These are phyloP conservation scores for Musa acuminata DNA, from an alignment of 176 grass and related monocot genomes.

Conservation along the genomic window DNA sequence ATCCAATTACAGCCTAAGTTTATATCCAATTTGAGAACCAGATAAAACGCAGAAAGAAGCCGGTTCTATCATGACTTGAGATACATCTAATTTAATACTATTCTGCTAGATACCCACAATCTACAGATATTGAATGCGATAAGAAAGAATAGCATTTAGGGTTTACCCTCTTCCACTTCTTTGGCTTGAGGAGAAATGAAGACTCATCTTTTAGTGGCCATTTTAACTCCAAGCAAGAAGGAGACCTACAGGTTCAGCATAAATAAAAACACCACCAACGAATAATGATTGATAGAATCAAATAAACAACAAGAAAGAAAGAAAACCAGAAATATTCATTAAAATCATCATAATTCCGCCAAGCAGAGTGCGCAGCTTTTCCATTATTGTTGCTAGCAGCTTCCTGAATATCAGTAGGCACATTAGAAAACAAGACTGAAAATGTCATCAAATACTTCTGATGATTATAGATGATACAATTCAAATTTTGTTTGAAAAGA, in stretches of 20 bases:
- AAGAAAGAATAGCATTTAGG: slow-evolving; percentile 9
- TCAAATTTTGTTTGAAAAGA: too few relatives aligned
- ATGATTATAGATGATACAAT: background rate
- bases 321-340: slow-evolving; percentile 97
- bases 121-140: background rate
- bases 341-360: slow-evolving; percentile 98
- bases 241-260: slow-evolving; percentile 40
- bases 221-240: slow-evolving; percentile 47
- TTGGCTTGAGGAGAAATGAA: slow-evolving; percentile 63
- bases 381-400: slow-evolving; percentile 67
- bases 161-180: slow-evolving; percentile 76
- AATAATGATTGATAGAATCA: background rate
- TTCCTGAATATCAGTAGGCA: slow-evolving; percentile 51
- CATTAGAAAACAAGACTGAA: slow-evolving; percentile 11
- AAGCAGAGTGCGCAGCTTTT: slow-evolving; percentile 73
- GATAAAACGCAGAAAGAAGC: background rate
- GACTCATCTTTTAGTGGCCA: slow-evolving; percentile 66
- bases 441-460: background rate
- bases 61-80: background rate
- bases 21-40: too few relatives aligned
- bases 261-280: background rate
- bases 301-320: background rate
- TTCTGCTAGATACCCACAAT: background rate
- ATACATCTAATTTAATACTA: background rate
- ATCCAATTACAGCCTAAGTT: too few relatives aligned